Evolutionary conservation across 352 stramenopile species (phyloP), one percentile per base, ranked within the genome.

Genomic region (Phytopythium sindhum): DNA sequence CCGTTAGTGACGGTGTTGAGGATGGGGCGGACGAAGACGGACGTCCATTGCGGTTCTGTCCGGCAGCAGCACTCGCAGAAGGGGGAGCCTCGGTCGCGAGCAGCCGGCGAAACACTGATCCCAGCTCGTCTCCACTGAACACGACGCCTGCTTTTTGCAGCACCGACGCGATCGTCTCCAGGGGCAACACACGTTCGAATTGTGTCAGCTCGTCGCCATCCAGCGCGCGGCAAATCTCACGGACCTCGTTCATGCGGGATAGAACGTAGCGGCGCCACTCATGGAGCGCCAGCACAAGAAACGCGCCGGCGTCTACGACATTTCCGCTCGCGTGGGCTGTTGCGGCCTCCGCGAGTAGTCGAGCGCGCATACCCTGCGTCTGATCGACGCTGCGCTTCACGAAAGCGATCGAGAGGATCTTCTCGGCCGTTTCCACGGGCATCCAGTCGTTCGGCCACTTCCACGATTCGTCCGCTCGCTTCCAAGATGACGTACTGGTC

Each of bases 181-280:
- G 48, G 5, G 81, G 76, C 10, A 86, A 26, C 21, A 85, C 72
- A 17, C 73, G 28, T 19, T 85, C 80, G 57, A 90, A 86, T 1
- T 80, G 75, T 0, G 59, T 47, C 45, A 91, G 72, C 15, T 91
- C 81, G 29, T 84, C 78, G 28, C 56, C 29, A 31, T 90, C 75
- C 33, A 84, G 74, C 19, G 65, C 67, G 60, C 73, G 86, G 54
- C 81, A 91, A 15, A 80, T 70, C 19, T 89, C 73, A 7, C 78
- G 77, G 3, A 95, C 61, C 35, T 91, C 82, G 61, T 89, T 84
- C 54, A 95, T 78, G 14, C 81, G 77, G n/a, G 80, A 62, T 23
- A 88, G 68, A 17, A 93, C 69, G 59, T 92, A 92, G 3, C 70
- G 73, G 39, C 86, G 77, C 84, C 86, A 95, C 61, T 95, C 86